Conservation (phyloP, 768 basidiomycete species). For the Tulasnella sp. region DNA sequence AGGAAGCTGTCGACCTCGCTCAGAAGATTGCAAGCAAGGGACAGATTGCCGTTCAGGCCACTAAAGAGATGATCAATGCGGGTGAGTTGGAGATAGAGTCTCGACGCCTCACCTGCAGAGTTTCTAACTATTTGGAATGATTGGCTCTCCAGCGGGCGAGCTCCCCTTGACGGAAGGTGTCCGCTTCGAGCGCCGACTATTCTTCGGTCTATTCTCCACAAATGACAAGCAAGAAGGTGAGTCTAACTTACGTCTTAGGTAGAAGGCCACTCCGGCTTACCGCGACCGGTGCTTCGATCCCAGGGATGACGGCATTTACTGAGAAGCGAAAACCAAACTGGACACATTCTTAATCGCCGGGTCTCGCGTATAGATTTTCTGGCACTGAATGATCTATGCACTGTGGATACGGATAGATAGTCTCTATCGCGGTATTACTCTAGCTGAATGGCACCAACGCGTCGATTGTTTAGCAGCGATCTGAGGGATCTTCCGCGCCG, state of each 20-base stretch:
- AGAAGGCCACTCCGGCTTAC: neutral
- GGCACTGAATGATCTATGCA: neutral
- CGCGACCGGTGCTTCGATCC: neutral
- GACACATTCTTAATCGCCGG: constrained; percentile 55
- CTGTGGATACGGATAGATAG: neutral
- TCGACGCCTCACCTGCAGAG: no score
- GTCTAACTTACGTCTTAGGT: constrained; percentile 41
- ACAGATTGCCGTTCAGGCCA: constrained; percentile 68
- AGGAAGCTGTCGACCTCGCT: constrained; percentile 61
- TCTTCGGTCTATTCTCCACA: constrained; percentile 91
- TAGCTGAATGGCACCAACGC: neutral
- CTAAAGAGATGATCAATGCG: constrained; percentile 92
- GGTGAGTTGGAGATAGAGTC: constrained; percentile 51
- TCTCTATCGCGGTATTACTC: neutral
- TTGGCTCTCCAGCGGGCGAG: constrained; percentile 68
- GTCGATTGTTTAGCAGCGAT: neutral
- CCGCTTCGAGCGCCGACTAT: constrained; percentile 82
- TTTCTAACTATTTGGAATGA: neutral
- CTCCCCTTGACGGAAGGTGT: constrained; percentile 79
- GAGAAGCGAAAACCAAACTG: constrained; percentile 91
- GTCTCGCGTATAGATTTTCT: neutral
- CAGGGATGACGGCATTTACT: constrained; percentile 93
- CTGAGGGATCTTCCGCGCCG: neutral
- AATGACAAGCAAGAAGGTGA: constrained; percentile 42
- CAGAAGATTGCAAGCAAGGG: constrained; percentile 47